A percentile compares a stretch with the other conserved stretches of the same genome.
These are phyloP conservation scores for Coccomyxa subellipsoidea DNA, from an alignment of 163 green algal species.

Conservation along the genomic window DNA sequence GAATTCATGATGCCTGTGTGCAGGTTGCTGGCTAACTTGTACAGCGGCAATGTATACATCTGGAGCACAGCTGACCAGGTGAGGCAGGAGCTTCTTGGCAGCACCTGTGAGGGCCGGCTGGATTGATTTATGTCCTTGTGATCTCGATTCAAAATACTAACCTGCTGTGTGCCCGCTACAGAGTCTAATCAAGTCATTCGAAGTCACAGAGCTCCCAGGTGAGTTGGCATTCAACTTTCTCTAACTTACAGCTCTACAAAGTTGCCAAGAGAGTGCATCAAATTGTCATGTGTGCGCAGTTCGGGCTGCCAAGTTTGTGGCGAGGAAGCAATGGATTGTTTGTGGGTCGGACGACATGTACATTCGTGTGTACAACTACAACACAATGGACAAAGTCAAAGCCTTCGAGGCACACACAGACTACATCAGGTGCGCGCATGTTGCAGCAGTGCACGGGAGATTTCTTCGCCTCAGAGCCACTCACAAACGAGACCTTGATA, in stretches of 20 bases:
- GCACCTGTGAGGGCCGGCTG: too few species aligned
- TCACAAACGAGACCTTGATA: too few species aligned
- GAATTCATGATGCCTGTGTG: not conserved
- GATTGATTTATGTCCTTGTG: not conserved
- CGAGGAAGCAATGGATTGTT: conserved; percentile 97
- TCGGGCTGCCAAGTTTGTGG: conserved; percentile 92
- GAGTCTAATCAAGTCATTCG: conserved; percentile 97
- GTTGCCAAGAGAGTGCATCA: not conserved
- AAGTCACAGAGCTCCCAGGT: conserved; percentile 94
- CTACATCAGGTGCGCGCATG: conserved; percentile 89
- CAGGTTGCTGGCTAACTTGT: conserved; percentile 95
- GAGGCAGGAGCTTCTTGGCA: not conserved
- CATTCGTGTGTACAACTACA: conserved; percentile 99
- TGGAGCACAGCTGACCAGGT: conserved; percentile 94
- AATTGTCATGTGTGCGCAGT: conserved; percentile 45
- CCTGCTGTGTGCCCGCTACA: conserved; percentile 35
- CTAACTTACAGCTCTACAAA: not conserved
- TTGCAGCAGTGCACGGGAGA: not conserved
- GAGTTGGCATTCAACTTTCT: not conserved
- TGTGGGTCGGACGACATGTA: conserved; percentile 96
- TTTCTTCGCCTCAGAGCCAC: too few species aligned
- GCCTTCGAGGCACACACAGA: conserved; percentile 97
- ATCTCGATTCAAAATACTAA: not conserved
- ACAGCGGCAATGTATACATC: conserved; percentile 96
- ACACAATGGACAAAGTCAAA: conserved; percentile 96